Percentiles rank a stretch among this genome's conserved stretches.
These are phyloP conservation scores for Pelargonium australe DNA, from an alignment of 441 rosid species.

Conservation along the genomic window DNA sequence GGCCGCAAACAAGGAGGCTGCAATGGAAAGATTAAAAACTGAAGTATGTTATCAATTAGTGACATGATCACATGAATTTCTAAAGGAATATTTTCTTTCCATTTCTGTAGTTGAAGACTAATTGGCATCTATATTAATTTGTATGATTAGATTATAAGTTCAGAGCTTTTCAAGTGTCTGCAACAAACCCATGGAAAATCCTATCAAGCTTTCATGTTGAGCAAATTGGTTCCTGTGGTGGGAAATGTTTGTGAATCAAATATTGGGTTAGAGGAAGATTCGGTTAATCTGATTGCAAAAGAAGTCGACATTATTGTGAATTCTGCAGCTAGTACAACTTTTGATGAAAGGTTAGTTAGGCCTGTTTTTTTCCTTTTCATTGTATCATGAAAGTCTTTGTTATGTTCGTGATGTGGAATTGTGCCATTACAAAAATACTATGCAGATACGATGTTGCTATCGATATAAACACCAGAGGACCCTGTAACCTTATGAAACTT, in stretches of 20 bases:
- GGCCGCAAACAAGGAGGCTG: conserved; percentile 67
- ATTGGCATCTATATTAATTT: conserved; percentile 12
- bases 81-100: neutral
- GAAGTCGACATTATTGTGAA: conserved; percentile 75
- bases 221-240: conserved; percentile 69
- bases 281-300: conserved; percentile 41
- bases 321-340: conserved; percentile 84
- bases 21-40: conserved; percentile 53
- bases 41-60: conserved; percentile 43
- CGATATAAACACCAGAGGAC: conserved; percentile 70
- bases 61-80: neutral
- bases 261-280: conserved; percentile 60
- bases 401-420: neutral
- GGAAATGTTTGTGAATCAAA: conserved; percentile 62
- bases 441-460: conserved; percentile 79
- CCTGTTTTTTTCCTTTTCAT: neutral
- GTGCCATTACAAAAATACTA: conserved; percentile 11
- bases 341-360: conserved; percentile 62
- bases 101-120: neutral
- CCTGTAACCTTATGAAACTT: conserved; percentile 62
- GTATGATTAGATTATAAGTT: conserved; percentile 49
- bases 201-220: conserved; percentile 61
- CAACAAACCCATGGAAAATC: conserved; percentile 65
- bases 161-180: conserved; percentile 71
- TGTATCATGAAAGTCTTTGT: neutral